phyloP scores from a whole-genome alignment of 1,284 basidiomycete genomes.

The Trichosporon ovoides region DNA sequence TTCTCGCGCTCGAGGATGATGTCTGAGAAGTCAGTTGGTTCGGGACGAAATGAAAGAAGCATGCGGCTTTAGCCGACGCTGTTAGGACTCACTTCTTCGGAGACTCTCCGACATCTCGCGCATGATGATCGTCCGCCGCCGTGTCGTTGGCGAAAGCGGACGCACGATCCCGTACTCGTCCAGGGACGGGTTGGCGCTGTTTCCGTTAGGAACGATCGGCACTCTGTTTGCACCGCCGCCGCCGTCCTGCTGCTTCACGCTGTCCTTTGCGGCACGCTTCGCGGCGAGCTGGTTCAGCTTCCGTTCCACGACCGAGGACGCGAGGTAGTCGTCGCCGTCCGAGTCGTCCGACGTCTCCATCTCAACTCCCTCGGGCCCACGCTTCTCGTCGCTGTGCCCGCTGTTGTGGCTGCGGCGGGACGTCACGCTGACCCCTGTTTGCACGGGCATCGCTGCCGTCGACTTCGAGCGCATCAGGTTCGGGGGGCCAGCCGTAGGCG shows the following conservation, averaged over 20 bases:
- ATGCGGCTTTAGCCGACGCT: neutral
- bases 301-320: constrained; percentile 32
- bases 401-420: constrained; percentile 11
- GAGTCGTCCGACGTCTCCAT: constrained; percentile 36
- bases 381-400: constrained; percentile 9
- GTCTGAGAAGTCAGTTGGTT: constrained; percentile 24
- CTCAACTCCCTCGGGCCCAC: constrained; percentile 22
- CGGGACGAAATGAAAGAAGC: neutral
- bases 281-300: constrained; percentile 38
- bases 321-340: constrained; percentile 38
- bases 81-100: constrained; percentile 33
- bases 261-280: constrained; percentile 31
- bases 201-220: neutral
- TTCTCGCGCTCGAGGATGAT: constrained; percentile 44
- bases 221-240: neutral
- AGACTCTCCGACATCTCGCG: constrained; percentile 46
- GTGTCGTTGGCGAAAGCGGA: constrained; percentile 38
- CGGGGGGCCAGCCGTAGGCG: constrained; percentile 26
- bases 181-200: constrained; percentile 12
- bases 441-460: constrained; percentile 42
- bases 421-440: constrained; percentile 42
- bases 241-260: too few relatives aligned
- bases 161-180: constrained; percentile 31
- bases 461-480: constrained; percentile 39
- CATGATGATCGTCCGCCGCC: constrained; percentile 42